phyloP scores from a whole-genome alignment of 1,139 yeast genomes.

The Taphrina populina region DNA sequence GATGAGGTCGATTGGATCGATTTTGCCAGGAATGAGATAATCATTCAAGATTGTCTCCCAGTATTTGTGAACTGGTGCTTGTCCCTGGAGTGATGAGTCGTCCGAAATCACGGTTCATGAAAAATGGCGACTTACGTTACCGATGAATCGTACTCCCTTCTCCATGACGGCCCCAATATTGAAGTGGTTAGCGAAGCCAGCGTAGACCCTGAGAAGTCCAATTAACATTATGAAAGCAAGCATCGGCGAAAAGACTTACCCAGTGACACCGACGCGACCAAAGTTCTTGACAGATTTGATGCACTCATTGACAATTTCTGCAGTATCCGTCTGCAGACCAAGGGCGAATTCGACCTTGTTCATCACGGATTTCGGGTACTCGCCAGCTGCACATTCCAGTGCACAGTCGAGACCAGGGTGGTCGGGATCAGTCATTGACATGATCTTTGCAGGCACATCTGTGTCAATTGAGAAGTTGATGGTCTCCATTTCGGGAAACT shows the following conservation, averaged over 20 bases:
- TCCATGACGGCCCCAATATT: constrained; percentile 37
- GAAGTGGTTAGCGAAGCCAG: constrained; percentile 35
- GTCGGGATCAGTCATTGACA: constrained; percentile 24
- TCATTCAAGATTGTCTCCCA: constrained; percentile 34
- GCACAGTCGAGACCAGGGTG: constrained; percentile 34
- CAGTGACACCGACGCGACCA: constrained; percentile 25
- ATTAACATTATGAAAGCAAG: background rate
- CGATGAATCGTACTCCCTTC: constrained; percentile 32
- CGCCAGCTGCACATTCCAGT: constrained; percentile 36
- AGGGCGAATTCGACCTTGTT: constrained; percentile 34
- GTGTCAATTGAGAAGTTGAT: constrained; percentile 31
- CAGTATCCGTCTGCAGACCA: constrained; percentile 36
- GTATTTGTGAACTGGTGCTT: constrained; percentile 37
- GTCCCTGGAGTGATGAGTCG: constrained; percentile 20
- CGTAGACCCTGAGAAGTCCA: constrained; percentile 24
- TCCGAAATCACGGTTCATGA: background rate
- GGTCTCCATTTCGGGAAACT: constrained; percentile 27
- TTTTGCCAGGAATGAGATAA: constrained; percentile 24
- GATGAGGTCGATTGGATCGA: constrained; percentile 32
- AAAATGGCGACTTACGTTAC: constrained; percentile 2
- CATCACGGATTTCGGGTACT: constrained; percentile 30
- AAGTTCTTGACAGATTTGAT: constrained; percentile 33
- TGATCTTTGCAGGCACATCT: constrained; percentile 30
- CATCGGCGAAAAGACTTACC: constrained; percentile 6
- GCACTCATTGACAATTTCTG: constrained; percentile 34